Evolutionary conservation across 441 rosid genomes (phyloP), one percentile per base, ranked within the genome.

Genomic region (Croton setiger): DNA sequence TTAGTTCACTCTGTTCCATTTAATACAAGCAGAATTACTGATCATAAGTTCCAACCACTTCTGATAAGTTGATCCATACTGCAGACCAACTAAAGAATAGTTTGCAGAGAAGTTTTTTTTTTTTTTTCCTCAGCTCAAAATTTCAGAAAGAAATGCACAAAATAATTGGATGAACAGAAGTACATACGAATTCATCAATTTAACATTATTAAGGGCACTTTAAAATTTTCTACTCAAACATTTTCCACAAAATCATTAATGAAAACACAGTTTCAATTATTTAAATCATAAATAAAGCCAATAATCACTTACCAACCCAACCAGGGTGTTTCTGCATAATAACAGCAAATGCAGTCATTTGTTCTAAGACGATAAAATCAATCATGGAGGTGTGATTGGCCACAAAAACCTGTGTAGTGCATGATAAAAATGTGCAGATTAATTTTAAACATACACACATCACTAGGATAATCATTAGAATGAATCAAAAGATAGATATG

Each of bases 301-400:
- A 18, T 27, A 36, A 66, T 60, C 64, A 81, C 97, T 85, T 79
- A 89, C 98, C 99, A 85, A 92, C 98, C 99, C 99, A 95, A 73
- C 99, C 99, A 80, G 98, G 96, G 81, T 95, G 99, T 75, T 95
- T 95, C 79, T 95, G 98, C 99, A 92, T 92, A 52, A 89, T 92
- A 69, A 95, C 98, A 72, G 99, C 95, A 76, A 95, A 92, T 71
- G 97, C 91, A 23, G 92, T 92, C 98, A 95, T 91, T 81, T 91
- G 98, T 79, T 92, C 98, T 68, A 91, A 76, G 85, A 92, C 49
- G 72, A 95, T 81, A 82, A 95, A 95, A 87, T 95, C 98, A 64
- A 95, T 95, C 99, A 92, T 92, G 70, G 99, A 95, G 66, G 98
- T 95, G 78, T 95, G 96, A 78, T 95, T 92, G 84, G 96, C 97